Evolutionary conservation across 768 basidiomycete species (phyloP).

Genomic region (Mycena haematopus): DNA sequence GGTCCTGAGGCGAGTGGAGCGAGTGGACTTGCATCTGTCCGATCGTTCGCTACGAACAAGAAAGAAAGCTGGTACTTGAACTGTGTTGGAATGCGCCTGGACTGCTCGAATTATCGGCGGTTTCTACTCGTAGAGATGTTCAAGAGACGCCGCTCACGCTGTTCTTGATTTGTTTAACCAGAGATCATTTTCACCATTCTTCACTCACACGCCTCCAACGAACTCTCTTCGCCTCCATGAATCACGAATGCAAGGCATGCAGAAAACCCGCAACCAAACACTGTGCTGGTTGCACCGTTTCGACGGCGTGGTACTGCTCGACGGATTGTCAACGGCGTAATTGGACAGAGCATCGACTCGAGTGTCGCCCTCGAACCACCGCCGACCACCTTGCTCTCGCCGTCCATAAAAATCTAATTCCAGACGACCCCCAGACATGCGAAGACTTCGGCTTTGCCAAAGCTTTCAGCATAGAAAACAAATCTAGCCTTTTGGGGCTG

Average conservation of each 20-base stretch:
- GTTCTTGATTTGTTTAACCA: background rate
- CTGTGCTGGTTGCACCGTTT: constrained; percentile 6
- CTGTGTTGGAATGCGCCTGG: background rate
- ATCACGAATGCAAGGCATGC: constrained; percentile 6
- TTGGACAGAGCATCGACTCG: constrained; percentile 42
- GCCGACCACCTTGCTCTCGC: constrained; percentile 42
- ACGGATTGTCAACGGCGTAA: constrained; percentile 36
- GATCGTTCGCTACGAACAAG: background rate
- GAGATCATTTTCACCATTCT: background rate
- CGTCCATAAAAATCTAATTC: constrained; percentile 33
- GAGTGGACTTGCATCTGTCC: background rate
- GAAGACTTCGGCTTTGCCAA: constrained; percentile 44
- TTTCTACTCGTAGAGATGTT: background rate
- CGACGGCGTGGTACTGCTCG: constrained; percentile 41
- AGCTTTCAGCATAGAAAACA: constrained; percentile 27
- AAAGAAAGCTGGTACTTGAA: background rate
- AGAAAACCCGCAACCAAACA: constrained; percentile 11
- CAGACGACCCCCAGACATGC: constrained; percentile 40
- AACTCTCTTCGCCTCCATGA: background rate
- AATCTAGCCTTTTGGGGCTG: constrained; percentile 37
- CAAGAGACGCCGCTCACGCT: background rate
- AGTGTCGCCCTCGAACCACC: constrained; percentile 39
- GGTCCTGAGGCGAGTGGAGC: background rate
- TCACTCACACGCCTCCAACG: background rate
- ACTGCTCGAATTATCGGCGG: background rate